Evolutionary conservation across 192 early-diverging fungal species (phyloP).

Genomic region (Dissophora globulifera): DNA sequence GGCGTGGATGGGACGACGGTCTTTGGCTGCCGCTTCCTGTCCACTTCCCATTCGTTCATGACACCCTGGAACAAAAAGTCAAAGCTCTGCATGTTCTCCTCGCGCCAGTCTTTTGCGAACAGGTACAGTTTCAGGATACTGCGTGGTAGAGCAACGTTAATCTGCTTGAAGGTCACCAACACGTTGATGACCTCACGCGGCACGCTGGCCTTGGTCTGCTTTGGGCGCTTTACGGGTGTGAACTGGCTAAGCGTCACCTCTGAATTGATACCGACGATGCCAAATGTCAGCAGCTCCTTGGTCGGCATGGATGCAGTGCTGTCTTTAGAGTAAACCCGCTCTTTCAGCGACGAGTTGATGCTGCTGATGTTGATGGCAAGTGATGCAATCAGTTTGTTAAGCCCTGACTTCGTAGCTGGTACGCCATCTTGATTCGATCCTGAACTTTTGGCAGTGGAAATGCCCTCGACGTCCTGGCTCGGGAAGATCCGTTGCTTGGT

Average conservation of each 20-base stretch:
- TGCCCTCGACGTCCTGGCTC: constrained; percentile 43
- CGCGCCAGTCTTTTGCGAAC: constrained; percentile 83
- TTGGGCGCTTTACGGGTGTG: constrained; percentile 36
- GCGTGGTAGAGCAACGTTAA: constrained; percentile 62
- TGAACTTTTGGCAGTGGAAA: constrained; percentile 46
- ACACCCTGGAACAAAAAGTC: constrained; percentile 78
- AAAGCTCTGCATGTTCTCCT: constrained; percentile 69
- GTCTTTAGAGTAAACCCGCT: constrained; percentile 49
- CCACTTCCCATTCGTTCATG: constrained; percentile 74
- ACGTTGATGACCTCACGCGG: constrained; percentile 57
- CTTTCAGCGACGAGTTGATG: constrained; percentile 47
- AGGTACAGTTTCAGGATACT: constrained; percentile 78
- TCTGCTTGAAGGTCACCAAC: constrained; percentile 57
- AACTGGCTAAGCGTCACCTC: constrained; percentile 58
- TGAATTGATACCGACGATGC: constrained; percentile 54
- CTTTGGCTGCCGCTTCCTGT: constrained; percentile 47
- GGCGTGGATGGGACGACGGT: constrained; percentile 23
- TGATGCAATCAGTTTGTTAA: constrained; percentile 54
- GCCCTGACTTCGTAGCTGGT: constrained; percentile 13
- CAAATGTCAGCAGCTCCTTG: constrained; percentile 55
- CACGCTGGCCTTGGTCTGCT: constrained; percentile 40
- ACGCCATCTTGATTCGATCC: constrained; percentile 47
- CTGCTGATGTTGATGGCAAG: constrained; percentile 53
- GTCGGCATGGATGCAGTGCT: constrained; percentile 7
- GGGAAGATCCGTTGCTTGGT: constrained; percentile 37